Evolutionary conservation across 2,329 filamentous ascomycete species (phyloP), one percentile per base, ranked within the genome.

Genomic region (Phialophora macrospora): DNA sequence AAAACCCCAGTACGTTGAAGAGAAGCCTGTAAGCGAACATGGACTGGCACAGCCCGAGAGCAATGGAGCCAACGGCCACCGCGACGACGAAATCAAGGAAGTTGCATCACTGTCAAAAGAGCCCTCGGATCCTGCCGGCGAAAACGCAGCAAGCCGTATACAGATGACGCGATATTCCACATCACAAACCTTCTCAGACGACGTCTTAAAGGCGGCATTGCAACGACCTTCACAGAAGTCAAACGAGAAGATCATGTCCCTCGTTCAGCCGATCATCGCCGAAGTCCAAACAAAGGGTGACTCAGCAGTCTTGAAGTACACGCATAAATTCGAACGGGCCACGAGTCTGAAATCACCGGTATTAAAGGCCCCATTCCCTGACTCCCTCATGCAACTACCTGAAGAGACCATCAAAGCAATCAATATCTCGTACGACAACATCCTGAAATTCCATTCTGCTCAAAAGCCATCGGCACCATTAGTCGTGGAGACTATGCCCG

Each of bases 321-420:
- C 95, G 0, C 93, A 97, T 85, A 97, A 96, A 78, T 99, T 99
- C 72, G 95, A 99, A 76, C 97, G 94, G 81, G 95, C 94, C 0
- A 96, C 92, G 0, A 94, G 91, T 2, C 83, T 99, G 66, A 95
- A 87, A 14, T 94, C 93, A 0, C 92, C 94, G 0, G 93, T 99
- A 14, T 83, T 99, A 69, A 90, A 88, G 74, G 94, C 95, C 0
- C 95, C 95, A 0, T 99, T 97, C 82, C 89, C 92, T 0, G 80
- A 88, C 71, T 86, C 88, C 65, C 82, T 98, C 52, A 98, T 99
- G 95, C 84, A 92, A 68, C 83, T 99, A 17, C 81, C 90, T 0
- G 83, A 87, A 1, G 93, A 97, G 77, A 97, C 93, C 0, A 91
- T 91, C 71, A 85, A 91, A 73, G 94, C 95, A n/a, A 97, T 99